A percentile compares a stretch with the other conserved stretches of the same genome.
Conservation (phyloP, 2,329 filamentous ascomycete genomes). For the Myotisia sp. region DNA sequence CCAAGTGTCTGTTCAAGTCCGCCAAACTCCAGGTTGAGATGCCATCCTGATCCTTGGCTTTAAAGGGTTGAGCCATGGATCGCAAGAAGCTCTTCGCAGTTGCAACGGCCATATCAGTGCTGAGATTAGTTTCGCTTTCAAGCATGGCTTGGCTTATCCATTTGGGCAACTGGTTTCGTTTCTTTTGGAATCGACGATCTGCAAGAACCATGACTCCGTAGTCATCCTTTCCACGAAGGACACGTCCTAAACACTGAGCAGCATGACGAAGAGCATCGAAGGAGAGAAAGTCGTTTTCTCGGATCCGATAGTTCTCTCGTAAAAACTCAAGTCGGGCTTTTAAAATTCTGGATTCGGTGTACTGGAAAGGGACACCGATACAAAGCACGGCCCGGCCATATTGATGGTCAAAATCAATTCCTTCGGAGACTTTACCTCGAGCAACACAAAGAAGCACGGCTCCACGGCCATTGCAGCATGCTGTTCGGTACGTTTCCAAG, state of each 20-base stretch:
- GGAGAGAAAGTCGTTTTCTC: conserved; percentile 92
- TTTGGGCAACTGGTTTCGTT: conserved; percentile 76
- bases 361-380: conserved; percentile 96
- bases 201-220: conserved; percentile 99
- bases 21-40: conserved; percentile 81
- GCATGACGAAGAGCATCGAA: conserved; percentile 99
- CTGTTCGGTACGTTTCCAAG: conserved; percentile 89
- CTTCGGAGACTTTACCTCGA: conserved; percentile 91
- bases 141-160: conserved; percentile 87
- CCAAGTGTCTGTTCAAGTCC: conserved; percentile 56
- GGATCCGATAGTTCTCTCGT: conserved; percentile 91
- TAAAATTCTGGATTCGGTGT: conserved; percentile 91
- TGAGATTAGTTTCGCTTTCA: conserved; percentile 76
- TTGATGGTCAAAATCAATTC: conserved; percentile 98
- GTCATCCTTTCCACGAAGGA: conserved; percentile 90
- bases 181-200: conserved; percentile 85
- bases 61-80: conserved; percentile 85
- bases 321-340: conserved; percentile 92
- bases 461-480: conserved; percentile 90
- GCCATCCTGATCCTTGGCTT: conserved; percentile 68
- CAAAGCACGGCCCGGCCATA: conserved; percentile 92
- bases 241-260: conserved; percentile 87
- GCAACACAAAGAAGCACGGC: conserved; percentile 90
- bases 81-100: conserved; percentile 78
- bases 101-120: conserved; percentile 87